Base-by-base conservation (phyloP, 345 rosid species). In the Euphorbia lathyris region DNA sequence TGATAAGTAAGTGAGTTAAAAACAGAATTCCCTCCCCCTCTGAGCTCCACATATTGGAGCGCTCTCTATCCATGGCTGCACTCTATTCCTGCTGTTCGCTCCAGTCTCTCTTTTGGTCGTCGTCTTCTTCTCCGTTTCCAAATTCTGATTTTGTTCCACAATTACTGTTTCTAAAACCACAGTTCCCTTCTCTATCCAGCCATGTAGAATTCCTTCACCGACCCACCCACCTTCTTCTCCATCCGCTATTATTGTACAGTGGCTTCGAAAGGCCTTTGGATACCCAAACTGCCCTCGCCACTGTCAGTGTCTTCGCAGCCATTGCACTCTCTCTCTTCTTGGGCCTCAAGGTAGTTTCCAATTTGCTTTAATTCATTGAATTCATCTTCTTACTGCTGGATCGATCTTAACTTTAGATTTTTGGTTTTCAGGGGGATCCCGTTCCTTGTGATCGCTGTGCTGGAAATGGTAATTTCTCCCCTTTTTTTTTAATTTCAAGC, bases 361-460 rank as follows among this genome's bases (percentile, higher is more conserved):
- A 25, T 27, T 0, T 34, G 1, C 58, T 38, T n/a, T n/a, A n/a
- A n/a, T n/a, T 7, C 19, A 1, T 32, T 29, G 27, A 19, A 9
- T 23, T 51, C 43, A 3, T 62, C 17, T 42, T 43, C 2, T 51
- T 26, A 26, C 25, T 34, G 3, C n/a, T n/a, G n/a, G n/a, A n/a
- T 34, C 38, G 3, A 34, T 34, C 38, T 34, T 34, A 3, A n/a
- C 22, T 50, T 59, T 45, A 42, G 2, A 30, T 29, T 36, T 19
- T 68, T 16, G 16, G 55, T 84, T 78, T 80, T 43, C 86, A 93
- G 98, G 97, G 98, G 61, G 98, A 91, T 65, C 96, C 98, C 59
- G 90, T 93, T 34, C 91, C 98, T 10, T 93, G 98, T 68, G 93
- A 85, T 68, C 88, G 92, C 0, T 93, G 98, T 62, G 92, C 88